phyloP scores from a whole-genome alignment of 768 basidiomycete species.

The Amanita molliuscula region DNA sequence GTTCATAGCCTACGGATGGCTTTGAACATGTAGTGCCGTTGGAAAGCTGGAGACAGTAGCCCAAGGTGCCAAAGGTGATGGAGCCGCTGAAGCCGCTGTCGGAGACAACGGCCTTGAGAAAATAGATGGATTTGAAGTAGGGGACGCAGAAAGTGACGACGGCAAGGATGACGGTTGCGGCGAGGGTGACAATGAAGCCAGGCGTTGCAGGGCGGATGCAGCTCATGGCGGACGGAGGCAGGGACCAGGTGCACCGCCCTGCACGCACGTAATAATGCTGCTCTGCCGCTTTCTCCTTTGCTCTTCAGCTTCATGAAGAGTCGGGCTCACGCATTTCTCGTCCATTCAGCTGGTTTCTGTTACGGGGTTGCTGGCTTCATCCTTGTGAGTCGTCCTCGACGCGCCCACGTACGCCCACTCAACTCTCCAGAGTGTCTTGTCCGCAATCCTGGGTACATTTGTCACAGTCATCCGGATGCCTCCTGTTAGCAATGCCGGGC shows the following conservation, averaged over 20 bases:
- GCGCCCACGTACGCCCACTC: not conserved
- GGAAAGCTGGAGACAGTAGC: constrained; percentile 65
- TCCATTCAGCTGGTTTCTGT: constrained; percentile 21
- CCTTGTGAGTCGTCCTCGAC: constrained; percentile 18
- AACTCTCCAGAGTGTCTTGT: constrained; percentile 22
- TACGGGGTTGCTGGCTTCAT: constrained; percentile 24
- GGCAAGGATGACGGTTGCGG: constrained; percentile 71
- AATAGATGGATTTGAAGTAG: constrained; percentile 79
- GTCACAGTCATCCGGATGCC: not conserved
- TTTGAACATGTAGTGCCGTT: constrained; percentile 63
- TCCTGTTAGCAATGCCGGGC: not conserved
- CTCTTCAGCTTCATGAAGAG: constrained; percentile 3
- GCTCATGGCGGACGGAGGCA: constrained; percentile 31
- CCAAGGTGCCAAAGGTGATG: constrained; percentile 82
- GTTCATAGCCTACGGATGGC: constrained; percentile 77
- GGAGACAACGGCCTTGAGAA: constrained; percentile 66
- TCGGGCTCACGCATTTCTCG: constrained; percentile 15
- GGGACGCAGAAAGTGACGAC: constrained; percentile 89
- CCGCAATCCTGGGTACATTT: constrained; percentile 13
- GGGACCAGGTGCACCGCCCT: constrained; percentile 1
- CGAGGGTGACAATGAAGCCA: constrained; percentile 74
- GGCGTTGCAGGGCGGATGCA: constrained; percentile 79
- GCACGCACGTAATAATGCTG: not conserved
- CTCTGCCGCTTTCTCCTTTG: not conserved
- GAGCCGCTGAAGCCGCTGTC: constrained; percentile 38